Conservation (phyloP, 805 yeast genomes). For the Candida orba region DNA sequence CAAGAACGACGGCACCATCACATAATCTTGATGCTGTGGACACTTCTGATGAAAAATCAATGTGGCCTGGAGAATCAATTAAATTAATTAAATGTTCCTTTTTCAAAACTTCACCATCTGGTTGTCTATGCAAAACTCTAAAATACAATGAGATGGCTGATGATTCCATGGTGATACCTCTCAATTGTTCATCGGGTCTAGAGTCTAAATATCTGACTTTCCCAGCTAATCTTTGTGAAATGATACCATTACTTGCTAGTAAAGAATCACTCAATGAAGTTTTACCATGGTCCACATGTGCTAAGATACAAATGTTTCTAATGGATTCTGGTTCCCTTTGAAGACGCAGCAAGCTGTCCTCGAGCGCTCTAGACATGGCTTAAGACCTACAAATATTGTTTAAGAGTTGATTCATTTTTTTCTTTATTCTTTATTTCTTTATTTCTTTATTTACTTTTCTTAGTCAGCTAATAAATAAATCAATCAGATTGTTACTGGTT, state of each 20-base stretch:
- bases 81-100: slow-evolving; percentile 82
- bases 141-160: slow-evolving; percentile 93
- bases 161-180: slow-evolving; percentile 98
- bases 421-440: no score
- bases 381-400: neutral
- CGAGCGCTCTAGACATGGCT: slow-evolving; percentile 43
- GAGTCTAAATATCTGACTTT: slow-evolving; percentile 89
- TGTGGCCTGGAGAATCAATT: slow-evolving; percentile 99
- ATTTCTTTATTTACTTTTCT: neutral
- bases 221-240: slow-evolving; percentile 92
- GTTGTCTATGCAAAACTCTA: slow-evolving; percentile 47
- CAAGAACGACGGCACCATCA: slow-evolving; percentile 93
- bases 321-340: slow-evolving; percentile 66
- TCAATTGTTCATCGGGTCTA: slow-evolving; percentile 87
- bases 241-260: slow-evolving; percentile 92
- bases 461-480: neutral
- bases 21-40: slow-evolving; percentile 93
- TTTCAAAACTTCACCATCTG: slow-evolving; percentile 35
- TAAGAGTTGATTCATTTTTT: neutral
- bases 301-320: slow-evolving; percentile 89
- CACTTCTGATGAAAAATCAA: slow-evolving; percentile 94
- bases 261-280: slow-evolving; percentile 90
- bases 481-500: no score
- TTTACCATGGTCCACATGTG: slow-evolving; percentile 98
- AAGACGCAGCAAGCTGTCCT: slow-evolving; percentile 54